Percentiles rank a stretch among this genome's conserved stretches.
Conservation (phyloP, 345 rosid genomes). For the Dipteronia dyeriana region DNA sequence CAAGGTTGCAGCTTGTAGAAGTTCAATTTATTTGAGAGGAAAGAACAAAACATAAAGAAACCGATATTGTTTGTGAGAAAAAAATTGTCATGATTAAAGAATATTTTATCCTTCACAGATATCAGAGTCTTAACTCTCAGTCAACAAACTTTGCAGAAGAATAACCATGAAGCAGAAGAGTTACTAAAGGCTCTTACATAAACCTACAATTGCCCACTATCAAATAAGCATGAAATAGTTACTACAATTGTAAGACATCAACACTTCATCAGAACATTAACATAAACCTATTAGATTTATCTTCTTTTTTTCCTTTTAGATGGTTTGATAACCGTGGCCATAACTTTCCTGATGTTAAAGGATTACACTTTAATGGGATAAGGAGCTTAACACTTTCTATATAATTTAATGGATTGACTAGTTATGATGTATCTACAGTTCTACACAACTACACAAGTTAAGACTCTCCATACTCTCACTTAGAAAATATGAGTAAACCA, state of each 20-base stretch:
- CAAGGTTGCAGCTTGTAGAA: neutral
- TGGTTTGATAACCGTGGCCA: neutral
- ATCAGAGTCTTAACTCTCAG: no score
- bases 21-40: neutral
- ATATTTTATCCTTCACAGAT: no score
- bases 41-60: no score
- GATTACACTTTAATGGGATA: neutral
- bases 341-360: neutral
- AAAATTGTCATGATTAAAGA: no score
- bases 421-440: neutral
- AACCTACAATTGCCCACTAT: no score
- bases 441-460: neutral
- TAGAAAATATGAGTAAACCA: neutral
- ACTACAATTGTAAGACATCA: neutral
- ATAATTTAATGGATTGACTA: no score
- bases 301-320: neutral
- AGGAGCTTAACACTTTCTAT: neutral
- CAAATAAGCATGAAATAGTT: neutral
- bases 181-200: neutral
- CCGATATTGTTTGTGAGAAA: no score
- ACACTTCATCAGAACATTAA: neutral
- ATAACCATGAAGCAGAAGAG: neutral
- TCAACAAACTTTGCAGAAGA: no score
- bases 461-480: neutral
- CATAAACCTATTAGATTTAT: neutral